A percentile compares a stretch with the other conserved stretches of the same genome.
phyloP scores from a whole-genome alignment of 2,329 filamentous ascomycete genomes.

The Colletotrichum brevisporum region DNA sequence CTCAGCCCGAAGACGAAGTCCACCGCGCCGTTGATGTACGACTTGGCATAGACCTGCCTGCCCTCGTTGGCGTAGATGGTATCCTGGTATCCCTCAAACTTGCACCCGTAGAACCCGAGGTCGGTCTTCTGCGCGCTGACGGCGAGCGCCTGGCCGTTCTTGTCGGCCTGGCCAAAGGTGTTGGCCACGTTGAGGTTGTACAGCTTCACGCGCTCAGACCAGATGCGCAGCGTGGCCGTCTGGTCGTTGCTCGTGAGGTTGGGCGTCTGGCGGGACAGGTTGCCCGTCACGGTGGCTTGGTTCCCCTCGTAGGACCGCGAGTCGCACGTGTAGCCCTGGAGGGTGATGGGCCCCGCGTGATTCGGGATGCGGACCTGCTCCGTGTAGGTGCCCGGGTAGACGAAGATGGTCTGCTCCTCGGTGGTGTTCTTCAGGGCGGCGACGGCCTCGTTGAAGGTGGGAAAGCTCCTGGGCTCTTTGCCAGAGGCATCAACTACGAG shows the following conservation, averaged over 20 bases:
- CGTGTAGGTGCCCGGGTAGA: conserved; percentile 72
- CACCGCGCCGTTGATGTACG: conserved; percentile 68
- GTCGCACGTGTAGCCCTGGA: conserved; percentile 67
- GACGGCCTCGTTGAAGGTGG: conserved; percentile 33
- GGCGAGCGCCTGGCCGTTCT: conserved; percentile 67
- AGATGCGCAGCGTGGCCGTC: conserved; percentile 58
- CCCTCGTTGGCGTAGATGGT: conserved; percentile 66
- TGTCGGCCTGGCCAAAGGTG: conserved; percentile 61
- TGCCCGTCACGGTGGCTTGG: conserved; percentile 58
- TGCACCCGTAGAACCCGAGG: conserved; percentile 61
- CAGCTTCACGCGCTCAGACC: conserved; percentile 71
- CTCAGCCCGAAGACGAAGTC: conserved; percentile 73
- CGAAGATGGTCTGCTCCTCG: conserved; percentile 59
- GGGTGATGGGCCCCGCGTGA: conserved; percentile 55
- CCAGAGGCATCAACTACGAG: conserved; percentile 32
- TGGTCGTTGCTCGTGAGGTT: conserved; percentile 60
- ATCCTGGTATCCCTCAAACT: conserved; percentile 69
- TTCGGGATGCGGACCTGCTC: conserved; percentile 36
- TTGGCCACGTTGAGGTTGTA: conserved; percentile 57
- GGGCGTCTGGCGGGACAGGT: conserved; percentile 50
- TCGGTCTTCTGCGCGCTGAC: conserved; percentile 63
- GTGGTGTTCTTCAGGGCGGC: conserved; percentile 42
- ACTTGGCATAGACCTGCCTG: conserved; percentile 66
- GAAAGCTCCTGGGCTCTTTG: conserved; percentile 30
- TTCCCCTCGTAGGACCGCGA: conserved; percentile 63